These are phyloP conservation scores for Obelidium mucronatum DNA, from an alignment of 192 early-diverging fungal genomes.

Conservation along the genomic window DNA sequence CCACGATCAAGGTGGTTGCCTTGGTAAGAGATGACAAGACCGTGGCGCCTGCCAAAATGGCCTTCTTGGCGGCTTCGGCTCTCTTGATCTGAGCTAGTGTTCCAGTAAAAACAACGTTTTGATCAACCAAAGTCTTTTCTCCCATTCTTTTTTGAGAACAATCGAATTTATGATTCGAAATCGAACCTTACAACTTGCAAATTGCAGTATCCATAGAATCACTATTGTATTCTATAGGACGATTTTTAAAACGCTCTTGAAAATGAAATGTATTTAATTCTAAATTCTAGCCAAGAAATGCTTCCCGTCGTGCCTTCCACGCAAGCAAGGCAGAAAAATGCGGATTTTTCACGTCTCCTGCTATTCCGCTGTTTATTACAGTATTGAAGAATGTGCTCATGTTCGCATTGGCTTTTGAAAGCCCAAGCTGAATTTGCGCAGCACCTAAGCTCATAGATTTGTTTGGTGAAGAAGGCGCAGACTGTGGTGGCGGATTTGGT, in stretches of 20 bases:
- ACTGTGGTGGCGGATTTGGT: neutral
- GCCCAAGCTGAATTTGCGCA: constrained; percentile 54
- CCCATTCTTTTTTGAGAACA: no score
- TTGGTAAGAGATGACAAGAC: neutral
- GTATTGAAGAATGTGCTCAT: constrained; percentile 48
- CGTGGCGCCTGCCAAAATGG: neutral
- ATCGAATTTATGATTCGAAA: no score
- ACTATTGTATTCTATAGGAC: no score
- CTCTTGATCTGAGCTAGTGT: neutral
- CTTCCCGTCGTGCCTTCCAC: constrained; percentile 47
- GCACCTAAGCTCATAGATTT: constrained; percentile 35
- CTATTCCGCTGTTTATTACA: constrained; percentile 15
- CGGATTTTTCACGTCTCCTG: constrained; percentile 28
- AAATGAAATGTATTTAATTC: neutral
- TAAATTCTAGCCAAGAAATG: constrained; percentile 8
- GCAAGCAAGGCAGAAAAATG: constrained; percentile 23
- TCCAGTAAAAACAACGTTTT: neutral
- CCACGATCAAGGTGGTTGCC: neutral
- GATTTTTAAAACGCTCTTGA: neutral
- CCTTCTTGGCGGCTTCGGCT: constrained; percentile 1
- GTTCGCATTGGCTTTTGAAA: constrained; percentile 52
- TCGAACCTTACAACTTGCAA: no score
- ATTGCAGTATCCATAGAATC: no score
- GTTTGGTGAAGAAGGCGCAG: neutral
- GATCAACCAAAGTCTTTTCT: no score